Percentiles rank a stretch among this genome's conserved stretches.
Conservation (phyloP, 2,329 filamentous ascomycete genomes). For the Hymenoscyphus occultus region DNA sequence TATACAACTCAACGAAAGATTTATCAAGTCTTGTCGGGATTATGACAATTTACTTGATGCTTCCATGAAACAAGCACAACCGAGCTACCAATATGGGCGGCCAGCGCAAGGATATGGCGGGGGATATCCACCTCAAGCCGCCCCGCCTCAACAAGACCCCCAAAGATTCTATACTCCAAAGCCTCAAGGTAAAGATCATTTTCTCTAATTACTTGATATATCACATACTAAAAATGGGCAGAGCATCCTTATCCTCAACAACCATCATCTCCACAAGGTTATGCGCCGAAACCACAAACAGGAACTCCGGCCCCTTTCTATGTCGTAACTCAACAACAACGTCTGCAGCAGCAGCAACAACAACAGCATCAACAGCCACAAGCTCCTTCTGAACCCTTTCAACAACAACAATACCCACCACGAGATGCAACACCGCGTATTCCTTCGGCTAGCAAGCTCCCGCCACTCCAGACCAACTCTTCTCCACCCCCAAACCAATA, state of each 20-base stretch:
- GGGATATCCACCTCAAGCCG: slow-evolving; percentile 36
- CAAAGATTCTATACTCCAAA: slow-evolving; percentile 67
- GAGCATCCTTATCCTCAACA: slow-evolving; percentile 46
- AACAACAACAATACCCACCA: slow-evolving; percentile 48
- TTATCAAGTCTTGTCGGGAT: slow-evolving; percentile 96
- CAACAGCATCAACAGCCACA: slow-evolving; percentile 29
- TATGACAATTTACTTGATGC: slow-evolving; percentile 95
- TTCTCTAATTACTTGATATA: not conserved
- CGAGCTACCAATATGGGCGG: slow-evolving; percentile 70
- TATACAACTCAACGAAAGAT: slow-evolving; percentile 97
- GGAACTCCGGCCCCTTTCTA: slow-evolving; percentile 62
- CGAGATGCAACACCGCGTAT: slow-evolving; percentile 51
- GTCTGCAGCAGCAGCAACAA: slow-evolving; percentile 30
- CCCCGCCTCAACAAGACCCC: slow-evolving; percentile 53
- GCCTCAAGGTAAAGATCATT: slow-evolving; percentile 38
- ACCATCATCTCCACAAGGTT: slow-evolving; percentile 51
- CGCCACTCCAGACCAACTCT: slow-evolving; percentile 50
- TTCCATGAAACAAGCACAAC: slow-evolving; percentile 92
- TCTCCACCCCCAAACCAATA: slow-evolving; percentile 50
- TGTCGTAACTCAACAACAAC: slow-evolving; percentile 43
- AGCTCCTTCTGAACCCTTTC: slow-evolving; percentile 36
- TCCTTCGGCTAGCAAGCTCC: slow-evolving; percentile 45
- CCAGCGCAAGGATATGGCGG: slow-evolving; percentile 39
- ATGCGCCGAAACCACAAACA: slow-evolving; percentile 52
- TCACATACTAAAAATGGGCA: slow-evolving; percentile 11